Evolutionary conservation across 2,329 filamentous ascomycete genomes (phyloP), one percentile per base, ranked within the genome.

Genomic region (Mollisia scopiformis): DNA sequence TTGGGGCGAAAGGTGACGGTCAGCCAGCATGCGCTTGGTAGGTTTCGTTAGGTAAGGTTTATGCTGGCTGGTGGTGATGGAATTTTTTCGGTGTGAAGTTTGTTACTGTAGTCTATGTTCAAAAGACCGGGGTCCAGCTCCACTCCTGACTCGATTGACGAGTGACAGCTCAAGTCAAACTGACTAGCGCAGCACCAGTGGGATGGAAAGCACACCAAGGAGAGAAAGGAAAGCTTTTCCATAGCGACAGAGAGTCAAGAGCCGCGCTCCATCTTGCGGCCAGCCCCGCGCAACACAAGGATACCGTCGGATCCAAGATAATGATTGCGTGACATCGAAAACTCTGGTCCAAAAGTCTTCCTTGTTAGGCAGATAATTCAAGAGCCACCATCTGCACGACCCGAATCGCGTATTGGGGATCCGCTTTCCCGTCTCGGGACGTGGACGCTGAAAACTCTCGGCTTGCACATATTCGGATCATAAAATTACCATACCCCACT

Each of bases 41-140:
- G 14, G 37, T 14, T n/a, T 41, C 3, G 14, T 19, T n/a, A 2
- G 37, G n/a, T 16, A 7, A 5, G 35, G 6, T 16, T 39, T n/a
- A n/a, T 5, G 16, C 4, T 21, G 8, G 6, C 14, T 8, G 16
- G 3, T 31, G n/a, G 28, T 25, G 51, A 56, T 53, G 61, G 57
- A 62, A 59, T 37, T 33, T 57, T 59, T 62, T 59, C 57, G 57
- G 37, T 52, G 57, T n/a, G n/a, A n/a, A n/a, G n/a, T n/a, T n/a
- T n/a, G n/a, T n/a, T n/a, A n/a, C 53, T 54, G 57, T 52, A 28
- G 53, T 57, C 49, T 62, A 62, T 35, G 31, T 8, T 2, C 3
- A 35, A 8, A 11, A 35, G 5, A 35, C 7, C 19, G 16, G 49
- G 19, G 30, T 41, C 3, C 33, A 11, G 31, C 6, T 57, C n/a